phyloP scores from a whole-genome alignment of 1,284 basidiomycete genomes.

The Caloboletus inedulis region DNA sequence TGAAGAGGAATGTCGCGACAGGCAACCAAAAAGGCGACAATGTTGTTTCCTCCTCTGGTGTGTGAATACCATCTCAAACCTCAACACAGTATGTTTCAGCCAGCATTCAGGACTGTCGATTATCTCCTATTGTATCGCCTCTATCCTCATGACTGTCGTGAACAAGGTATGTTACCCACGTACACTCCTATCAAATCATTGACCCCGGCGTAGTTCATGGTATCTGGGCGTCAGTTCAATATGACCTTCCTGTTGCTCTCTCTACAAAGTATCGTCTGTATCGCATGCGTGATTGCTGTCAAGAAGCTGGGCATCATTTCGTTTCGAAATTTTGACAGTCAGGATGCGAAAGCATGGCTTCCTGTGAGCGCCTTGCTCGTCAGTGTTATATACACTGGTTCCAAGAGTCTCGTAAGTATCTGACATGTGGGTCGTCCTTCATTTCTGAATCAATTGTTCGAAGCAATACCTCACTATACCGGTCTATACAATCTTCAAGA shows the following conservation, averaged over 20 bases:
- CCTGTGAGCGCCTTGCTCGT: slow-evolving; percentile 93
- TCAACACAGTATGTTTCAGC: not conserved
- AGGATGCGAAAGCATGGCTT: slow-evolving; percentile 92
- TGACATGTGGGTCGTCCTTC: not conserved
- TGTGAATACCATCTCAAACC: slow-evolving; percentile 2
- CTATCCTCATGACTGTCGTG: slow-evolving; percentile 96
- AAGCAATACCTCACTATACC: slow-evolving; percentile 94
- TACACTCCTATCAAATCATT: slow-evolving; percentile 2
- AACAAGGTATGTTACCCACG: slow-evolving; percentile 74
- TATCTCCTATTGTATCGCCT: slow-evolving; percentile 88
- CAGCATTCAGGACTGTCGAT: slow-evolving; percentile 66
- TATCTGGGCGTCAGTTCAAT: slow-evolving; percentile 90
- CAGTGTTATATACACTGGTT: slow-evolving; percentile 96
- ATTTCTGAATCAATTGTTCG: not conserved
- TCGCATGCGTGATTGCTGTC: slow-evolving; percentile 68
- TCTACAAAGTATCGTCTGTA: slow-evolving; percentile 89
- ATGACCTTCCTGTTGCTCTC: slow-evolving; percentile 96
- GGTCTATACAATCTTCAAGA: slow-evolving; percentile 99
- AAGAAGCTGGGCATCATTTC: slow-evolving; percentile 85
- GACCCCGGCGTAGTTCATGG: slow-evolving; percentile 69
- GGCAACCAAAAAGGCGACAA: slow-evolving; percentile 22
- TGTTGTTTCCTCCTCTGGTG: slow-evolving; percentile 26
- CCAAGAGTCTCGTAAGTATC: slow-evolving; percentile 84
- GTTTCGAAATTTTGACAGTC: slow-evolving; percentile 81
- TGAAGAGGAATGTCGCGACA: slow-evolving; percentile 31